phyloP scores from a whole-genome alignment of 768 basidiomycete genomes.

The Boletus coccyginus region DNA sequence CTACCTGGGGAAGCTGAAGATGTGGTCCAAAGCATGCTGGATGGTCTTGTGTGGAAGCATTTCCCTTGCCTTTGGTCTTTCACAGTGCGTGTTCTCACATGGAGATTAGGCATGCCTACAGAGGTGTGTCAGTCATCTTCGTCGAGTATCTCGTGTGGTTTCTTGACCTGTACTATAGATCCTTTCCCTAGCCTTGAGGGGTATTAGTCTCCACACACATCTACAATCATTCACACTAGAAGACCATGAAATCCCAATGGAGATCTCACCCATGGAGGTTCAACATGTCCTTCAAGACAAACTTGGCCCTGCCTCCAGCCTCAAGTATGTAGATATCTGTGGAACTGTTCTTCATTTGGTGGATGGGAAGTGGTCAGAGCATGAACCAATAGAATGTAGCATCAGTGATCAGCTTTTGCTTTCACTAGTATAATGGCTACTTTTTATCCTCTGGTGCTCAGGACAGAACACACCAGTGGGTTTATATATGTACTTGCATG shows the following conservation, averaged over 20 bases:
- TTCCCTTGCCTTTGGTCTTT: slow-evolving; percentile 5
- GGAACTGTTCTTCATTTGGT: background rate
- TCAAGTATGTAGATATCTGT: background rate
- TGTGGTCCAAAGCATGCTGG: background rate
- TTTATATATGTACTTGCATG: slow-evolving; percentile 51
- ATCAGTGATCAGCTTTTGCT: background rate
- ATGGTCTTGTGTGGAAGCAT: background rate
- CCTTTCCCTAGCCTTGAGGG: background rate
- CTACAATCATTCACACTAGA: slow-evolving; percentile 3
- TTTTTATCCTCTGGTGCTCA: background rate
- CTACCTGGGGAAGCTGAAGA: too few species aligned
- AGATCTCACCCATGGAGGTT: background rate
- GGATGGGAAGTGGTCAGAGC: slow-evolving; percentile 8
- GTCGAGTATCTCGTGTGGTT: background rate
- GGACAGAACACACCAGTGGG: slow-evolving; percentile 33
- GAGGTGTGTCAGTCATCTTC: background rate
- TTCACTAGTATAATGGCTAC: too few species aligned
- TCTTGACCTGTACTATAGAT: slow-evolving; percentile 2
- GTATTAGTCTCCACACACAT: background rate
- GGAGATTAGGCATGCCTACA: too few species aligned
- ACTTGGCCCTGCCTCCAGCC: background rate
- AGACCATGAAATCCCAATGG: background rate
- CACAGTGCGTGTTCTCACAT: too few species aligned
- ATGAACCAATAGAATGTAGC: background rate
- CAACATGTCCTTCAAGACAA: too few species aligned